Percentiles rank a stretch among this genome's conserved stretches.
Conservation (phyloP, 2,329 filamentous ascomycete genomes). For the Fusarium xylarioides region DNA sequence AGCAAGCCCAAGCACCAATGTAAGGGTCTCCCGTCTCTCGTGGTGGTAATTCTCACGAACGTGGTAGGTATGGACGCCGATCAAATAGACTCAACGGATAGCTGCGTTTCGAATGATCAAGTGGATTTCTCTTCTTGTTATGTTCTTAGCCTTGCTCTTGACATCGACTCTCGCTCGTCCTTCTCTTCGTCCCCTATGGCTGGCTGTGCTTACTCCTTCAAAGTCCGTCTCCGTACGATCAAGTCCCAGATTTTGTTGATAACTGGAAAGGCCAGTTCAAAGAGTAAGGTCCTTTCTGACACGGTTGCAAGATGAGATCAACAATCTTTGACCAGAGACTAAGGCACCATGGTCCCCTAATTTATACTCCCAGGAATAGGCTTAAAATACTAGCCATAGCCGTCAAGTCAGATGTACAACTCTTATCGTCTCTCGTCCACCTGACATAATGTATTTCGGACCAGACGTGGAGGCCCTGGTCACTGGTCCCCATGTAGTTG, state of each 20-base stretch:
- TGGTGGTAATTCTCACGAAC: constrained; percentile 22
- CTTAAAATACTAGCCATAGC: constrained; percentile 42
- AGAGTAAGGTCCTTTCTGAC: constrained; percentile 25
- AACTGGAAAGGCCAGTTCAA: constrained; percentile 17
- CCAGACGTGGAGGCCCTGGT: constrained; percentile 30
- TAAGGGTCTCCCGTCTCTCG: constrained; percentile 29
- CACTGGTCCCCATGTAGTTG: constrained; percentile 23
- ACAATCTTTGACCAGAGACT: constrained; percentile 14
- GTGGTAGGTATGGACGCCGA: constrained; percentile 27
- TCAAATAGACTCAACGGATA: constrained; percentile 15
- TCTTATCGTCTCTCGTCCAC: constrained; percentile 37
- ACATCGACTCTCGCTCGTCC: constrained; percentile 8
- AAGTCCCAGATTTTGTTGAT: neutral
- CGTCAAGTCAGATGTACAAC: constrained; percentile 41
- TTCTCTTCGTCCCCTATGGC: constrained; percentile 30
- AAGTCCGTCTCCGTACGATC: constrained; percentile 4
- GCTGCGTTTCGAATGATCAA: constrained; percentile 27
- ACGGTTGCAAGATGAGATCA: constrained; percentile 42
- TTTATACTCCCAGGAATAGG: constrained; percentile 41
- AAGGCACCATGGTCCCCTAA: constrained; percentile 31
- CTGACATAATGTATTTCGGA: constrained; percentile 31
- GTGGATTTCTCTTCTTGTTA: constrained; percentile 27
- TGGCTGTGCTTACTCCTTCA: constrained; percentile 37
- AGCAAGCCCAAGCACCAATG: constrained; percentile 26
- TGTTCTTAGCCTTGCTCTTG: constrained; percentile 36